Percentiles rank a stretch among this genome's conserved stretches.
These are phyloP conservation scores for Sphaerulina vaccinii DNA, from an alignment of 2,329 filamentous ascomycete species.

Conservation along the genomic window DNA sequence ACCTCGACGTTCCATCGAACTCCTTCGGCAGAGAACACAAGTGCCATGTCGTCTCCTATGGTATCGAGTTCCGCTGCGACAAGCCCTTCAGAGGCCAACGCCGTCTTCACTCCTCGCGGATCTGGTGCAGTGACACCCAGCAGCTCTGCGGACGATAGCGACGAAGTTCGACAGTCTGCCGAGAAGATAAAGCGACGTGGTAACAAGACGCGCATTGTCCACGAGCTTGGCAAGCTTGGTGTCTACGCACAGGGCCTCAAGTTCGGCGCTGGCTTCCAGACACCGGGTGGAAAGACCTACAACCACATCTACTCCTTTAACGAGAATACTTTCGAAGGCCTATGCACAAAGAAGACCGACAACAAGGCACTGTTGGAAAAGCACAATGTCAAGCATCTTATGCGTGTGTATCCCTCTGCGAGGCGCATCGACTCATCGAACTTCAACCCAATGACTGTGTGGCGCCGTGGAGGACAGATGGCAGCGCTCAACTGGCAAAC, in stretches of 20 bases:
- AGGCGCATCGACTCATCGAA: constrained; percentile 84
- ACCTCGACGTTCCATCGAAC: constrained; percentile 73
- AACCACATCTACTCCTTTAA: constrained; percentile 97
- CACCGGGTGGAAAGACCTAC: constrained; percentile 74
- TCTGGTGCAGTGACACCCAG: constrained; percentile 56
- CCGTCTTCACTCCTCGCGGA: constrained; percentile 51
- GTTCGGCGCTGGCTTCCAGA: constrained; percentile 70
- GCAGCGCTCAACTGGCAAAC: constrained; percentile 98
- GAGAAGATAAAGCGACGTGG: constrained; percentile 61
- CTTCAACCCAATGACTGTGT: constrained; percentile 90
- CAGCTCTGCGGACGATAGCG: constrained; percentile 75
- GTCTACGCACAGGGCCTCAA: constrained; percentile 78
- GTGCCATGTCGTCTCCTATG: constrained; percentile 49
- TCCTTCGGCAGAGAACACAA: constrained; percentile 57
- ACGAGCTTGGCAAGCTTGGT: constrained; percentile 78
- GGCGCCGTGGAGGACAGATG: constrained; percentile 97
- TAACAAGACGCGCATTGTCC: constrained; percentile 79
- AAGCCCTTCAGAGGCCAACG: constrained; percentile 50
- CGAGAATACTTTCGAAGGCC: constrained; percentile 80
- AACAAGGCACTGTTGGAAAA: constrained; percentile 76
- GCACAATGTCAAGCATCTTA: constrained; percentile 88
- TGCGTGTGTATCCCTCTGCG: constrained; percentile 88
- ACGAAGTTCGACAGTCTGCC: constrained; percentile 59
- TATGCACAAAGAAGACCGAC: constrained; percentile 72
- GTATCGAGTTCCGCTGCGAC: constrained; percentile 52